These are phyloP conservation scores for Stephania cephalantha DNA, from an alignment of 164 flowering plant species.

Conservation along the genomic window DNA sequence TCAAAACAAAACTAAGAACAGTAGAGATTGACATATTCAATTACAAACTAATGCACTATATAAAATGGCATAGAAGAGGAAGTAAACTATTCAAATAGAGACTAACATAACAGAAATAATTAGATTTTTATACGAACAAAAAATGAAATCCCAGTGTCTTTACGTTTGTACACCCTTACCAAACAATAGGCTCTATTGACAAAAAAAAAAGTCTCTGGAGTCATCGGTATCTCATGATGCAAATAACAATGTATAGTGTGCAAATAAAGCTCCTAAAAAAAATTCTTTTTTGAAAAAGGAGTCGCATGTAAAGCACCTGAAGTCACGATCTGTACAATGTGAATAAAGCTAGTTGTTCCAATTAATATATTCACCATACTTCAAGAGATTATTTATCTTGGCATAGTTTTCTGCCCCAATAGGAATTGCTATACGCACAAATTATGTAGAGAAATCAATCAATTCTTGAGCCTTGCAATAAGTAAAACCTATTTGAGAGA, in stretches of 20 bases:
- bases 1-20: too few species aligned
- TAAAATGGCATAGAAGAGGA: too few species aligned
- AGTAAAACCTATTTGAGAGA: background rate
- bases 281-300: too few species aligned
- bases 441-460: background rate
- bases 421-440: background rate
- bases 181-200: background rate
- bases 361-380: background rate
- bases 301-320: background rate
- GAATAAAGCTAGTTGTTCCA: too few species aligned
- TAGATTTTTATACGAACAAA: too few species aligned
- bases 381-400: background rate
- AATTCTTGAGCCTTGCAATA: background rate
- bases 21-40: too few species aligned
- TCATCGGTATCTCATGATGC: background rate
- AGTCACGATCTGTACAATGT: too few species aligned
- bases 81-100: too few species aligned
- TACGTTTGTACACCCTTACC: too few species aligned
- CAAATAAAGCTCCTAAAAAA: background rate
- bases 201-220: background rate
- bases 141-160: too few species aligned
- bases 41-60: too few species aligned
- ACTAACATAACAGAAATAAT: too few species aligned
- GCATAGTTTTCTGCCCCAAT: background rate
- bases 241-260: background rate